Percentiles rank a stretch among this genome's conserved stretches.
These are phyloP conservation scores for Plasmodium knowlesi DNA, from an alignment of 169 alveolate species.

Conservation along the genomic window DNA sequence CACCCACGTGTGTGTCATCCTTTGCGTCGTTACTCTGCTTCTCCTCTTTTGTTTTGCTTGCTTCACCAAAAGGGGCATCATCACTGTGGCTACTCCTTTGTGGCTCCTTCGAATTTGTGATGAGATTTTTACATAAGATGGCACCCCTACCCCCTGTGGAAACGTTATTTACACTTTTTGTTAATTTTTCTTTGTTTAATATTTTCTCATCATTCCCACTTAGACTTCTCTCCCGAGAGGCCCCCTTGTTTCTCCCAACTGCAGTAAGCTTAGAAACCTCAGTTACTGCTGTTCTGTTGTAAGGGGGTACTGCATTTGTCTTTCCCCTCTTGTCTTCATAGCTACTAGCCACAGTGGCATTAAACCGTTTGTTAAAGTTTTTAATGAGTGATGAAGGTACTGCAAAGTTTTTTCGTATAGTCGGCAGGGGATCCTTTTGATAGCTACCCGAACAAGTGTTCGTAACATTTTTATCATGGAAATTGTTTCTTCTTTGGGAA, in stretches of 20 bases:
- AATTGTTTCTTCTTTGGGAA: not conserved
- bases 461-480: not conserved
- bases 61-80: not conserved
- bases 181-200: not conserved
- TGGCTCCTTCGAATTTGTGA: not conserved
- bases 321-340: not conserved
- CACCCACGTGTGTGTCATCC: not conserved
- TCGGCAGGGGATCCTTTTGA: not conserved
- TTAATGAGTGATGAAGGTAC: not conserved
- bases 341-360: not conserved
- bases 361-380: not conserved
- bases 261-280: not conserved
- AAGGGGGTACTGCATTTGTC: not conserved
- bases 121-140: not conserved
- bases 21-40: not conserved
- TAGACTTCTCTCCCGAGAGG: not conserved
- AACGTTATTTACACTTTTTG: not conserved
- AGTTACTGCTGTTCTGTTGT: not conserved
- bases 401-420: not conserved
- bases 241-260: not conserved
- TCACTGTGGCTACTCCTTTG: not conserved
- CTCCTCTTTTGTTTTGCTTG: not conserved
- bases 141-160: not conserved
- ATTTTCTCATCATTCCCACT: not conserved
- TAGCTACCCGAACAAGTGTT: not conserved